Base-by-base conservation (phyloP, 306 rosid genomes). In the Dalbergia cochinchinensis region DNA sequence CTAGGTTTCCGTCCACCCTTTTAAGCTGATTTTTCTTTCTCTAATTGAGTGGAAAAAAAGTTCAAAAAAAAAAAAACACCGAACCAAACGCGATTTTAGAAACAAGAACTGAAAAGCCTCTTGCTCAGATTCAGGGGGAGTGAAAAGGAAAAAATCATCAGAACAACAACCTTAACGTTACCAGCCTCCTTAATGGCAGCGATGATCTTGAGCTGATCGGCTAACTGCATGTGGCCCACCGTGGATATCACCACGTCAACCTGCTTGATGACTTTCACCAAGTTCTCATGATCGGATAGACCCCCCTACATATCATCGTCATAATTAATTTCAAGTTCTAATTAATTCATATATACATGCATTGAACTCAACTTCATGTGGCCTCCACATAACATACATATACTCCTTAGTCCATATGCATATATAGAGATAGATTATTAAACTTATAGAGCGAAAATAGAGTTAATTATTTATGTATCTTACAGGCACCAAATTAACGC, bases 121-220 rank as follows among this genome's bases (percentile, higher is more conserved):
- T n/a, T 7, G 13, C 4, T 9, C 5, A 35, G 42, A 62, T 12
- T 8, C 9, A 20, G 2, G 31, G 58, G 14, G 62, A 19, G 13
- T 2, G 54, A 51, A 69, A 22, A 5, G 57, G 47, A 18, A 37
- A 37, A 6, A 3, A 26, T 26, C n/a, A n/a, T n/a, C 31, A 26
- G 31, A 26, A 26, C 31, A 47, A 11, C 8, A 20, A 94, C 99
- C 97, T 95, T 92, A 57, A 92, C 50, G 37, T 89, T 88, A 47
- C 98, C 98, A 22, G 99, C 94, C 54, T 90, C 93, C 82, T 95
- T 92, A 39, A 95, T 92, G 48, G 99, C 99, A 16, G 92, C 87
- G 47, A 95, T 87, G 84, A 95, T 90, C 85, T 95, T 92, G 69
- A 78, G 83, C 87, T 95, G 99, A 86, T 95, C 97, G 1, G 85